Base-by-base conservation (phyloP, 805 yeast genomes). In the Ogataea nakhonphanomensis region DNA sequence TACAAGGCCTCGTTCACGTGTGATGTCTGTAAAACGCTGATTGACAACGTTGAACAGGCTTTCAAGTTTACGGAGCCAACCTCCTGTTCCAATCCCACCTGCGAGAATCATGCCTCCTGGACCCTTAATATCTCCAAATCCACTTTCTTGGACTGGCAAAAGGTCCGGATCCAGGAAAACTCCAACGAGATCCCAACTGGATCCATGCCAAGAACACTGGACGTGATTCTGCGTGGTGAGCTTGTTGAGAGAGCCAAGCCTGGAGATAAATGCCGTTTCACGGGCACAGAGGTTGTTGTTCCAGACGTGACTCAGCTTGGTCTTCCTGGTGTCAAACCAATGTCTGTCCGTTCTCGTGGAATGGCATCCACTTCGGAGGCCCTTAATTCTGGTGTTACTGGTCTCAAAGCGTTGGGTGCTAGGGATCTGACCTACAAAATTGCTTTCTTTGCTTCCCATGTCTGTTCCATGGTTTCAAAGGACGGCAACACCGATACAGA, bases 141-240 rank as follows among this genome's bases (percentile, higher is more conserved):
- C 0, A 85, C 82, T 46, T 91, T 93, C 56, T 71, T 88, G 48
- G 98, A 91, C 69, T 91, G 99, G 99, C 99, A 91, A 63, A 84
- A 84, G 50, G 91, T 89, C 20, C 78, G 97, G 54, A 84, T 91
- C 49, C 99, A 91, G 61, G 99, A 91, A 58, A 93, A 91, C 57
- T 81, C 97, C n/a, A 84, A 73, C 53, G 98, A 91, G 64, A 91
- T 91, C 42, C 99, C 99, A 21, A 88, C 96, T 0, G 99, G 99
- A 22, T 89, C 97, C 3, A 91, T 91, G 99, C 99, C 99, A 20
- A 78, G 99, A 61, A 91, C 96, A 1, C 64, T 91, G 55, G 99
- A 91, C 61, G 91, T 91, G 17, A 84, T 91, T 37, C 66, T 91
- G 43, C 74, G 99, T 54, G 98, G 98, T 37, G 97, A 91, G 51